Evolutionary conservation across 179 eudicot genomes (phyloP).

Genomic region (Drosera spatulata): DNA sequence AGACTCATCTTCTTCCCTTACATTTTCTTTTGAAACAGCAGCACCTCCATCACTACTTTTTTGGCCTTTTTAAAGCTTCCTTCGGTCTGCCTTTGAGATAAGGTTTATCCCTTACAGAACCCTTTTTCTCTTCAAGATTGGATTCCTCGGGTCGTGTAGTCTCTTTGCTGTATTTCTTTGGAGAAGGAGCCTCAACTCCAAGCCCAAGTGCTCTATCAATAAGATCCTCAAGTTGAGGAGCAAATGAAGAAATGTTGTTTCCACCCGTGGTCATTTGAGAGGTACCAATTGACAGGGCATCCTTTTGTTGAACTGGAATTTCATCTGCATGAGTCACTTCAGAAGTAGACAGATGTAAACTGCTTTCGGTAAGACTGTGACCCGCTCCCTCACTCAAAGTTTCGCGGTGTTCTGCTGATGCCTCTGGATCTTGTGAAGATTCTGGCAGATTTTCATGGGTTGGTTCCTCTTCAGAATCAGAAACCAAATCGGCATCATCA

Average conservation of each 20-base stretch:
- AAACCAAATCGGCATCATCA: constrained; percentile 36
- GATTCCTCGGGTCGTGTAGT: constrained; percentile 31
- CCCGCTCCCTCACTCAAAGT: constrained; percentile 9
- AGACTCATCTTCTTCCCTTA: constrained; percentile 18
- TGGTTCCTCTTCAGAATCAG: constrained; percentile 58
- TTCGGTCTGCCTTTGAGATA: constrained; percentile 88
- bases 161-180: constrained; percentile 37
- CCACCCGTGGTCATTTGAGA: constrained; percentile 22
- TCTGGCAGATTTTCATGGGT: constrained; percentile 17
- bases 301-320: constrained; percentile 17
- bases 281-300: constrained; percentile 5
- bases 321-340: constrained; percentile 19
- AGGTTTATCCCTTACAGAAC: constrained; percentile 38
- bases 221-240: constrained; percentile 69
- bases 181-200: constrained; percentile 51
- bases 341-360: constrained; percentile 8
- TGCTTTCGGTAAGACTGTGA: constrained; percentile 7
- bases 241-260: constrained; percentile 19
- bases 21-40: constrained; percentile 21
- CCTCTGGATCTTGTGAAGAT: constrained; percentile 9
- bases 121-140: constrained; percentile 18
- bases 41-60: constrained; percentile 28
- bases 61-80: constrained; percentile 76
- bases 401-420: constrained; percentile 12
- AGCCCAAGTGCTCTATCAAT: constrained; percentile 93